Evolutionary conservation across 164 flowering plant species (phyloP).

Genomic region (Buxus sempervirens): DNA sequence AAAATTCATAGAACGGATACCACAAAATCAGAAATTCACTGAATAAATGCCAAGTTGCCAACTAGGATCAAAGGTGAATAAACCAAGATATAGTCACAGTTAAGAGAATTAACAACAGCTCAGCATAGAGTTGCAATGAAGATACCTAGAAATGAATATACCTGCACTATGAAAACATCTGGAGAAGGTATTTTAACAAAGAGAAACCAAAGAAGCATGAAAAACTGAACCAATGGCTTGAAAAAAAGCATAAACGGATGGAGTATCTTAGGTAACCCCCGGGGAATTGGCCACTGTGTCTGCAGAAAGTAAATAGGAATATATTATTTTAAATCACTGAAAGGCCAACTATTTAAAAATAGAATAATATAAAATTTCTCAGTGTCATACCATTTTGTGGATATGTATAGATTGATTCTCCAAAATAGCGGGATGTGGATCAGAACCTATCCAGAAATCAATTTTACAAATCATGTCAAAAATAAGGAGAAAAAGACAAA

Average conservation of each 20-base stretch:
- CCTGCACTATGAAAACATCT: constrained; percentile 90
- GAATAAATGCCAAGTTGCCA: no score
- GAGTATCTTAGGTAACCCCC: constrained; percentile 51
- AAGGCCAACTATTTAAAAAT: neutral
- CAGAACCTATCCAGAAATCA: constrained; percentile 51
- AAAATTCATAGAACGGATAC: no score
- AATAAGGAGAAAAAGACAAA: neutral
- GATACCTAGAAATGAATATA: constrained; percentile 19
- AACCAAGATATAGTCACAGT: no score
- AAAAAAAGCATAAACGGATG: constrained; percentile 53
- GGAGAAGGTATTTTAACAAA: constrained; percentile 75
- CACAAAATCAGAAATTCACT: no score
- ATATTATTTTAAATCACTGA: neutral
- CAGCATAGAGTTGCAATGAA: no score
- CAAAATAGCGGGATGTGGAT: constrained; percentile 66
- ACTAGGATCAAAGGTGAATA: no score
- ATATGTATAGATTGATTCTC: constrained; percentile 66
- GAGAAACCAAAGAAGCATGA: constrained; percentile 82
- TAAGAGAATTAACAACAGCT: no score
- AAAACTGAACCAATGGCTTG: constrained; percentile 76
- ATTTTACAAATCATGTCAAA: neutral
- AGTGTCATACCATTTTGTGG: constrained; percentile 67
- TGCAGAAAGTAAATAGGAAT: constrained; percentile 20
- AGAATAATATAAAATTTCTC: no score
- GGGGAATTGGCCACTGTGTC: constrained; percentile 58